phyloP scores from a whole-genome alignment of 2,329 filamentous ascomycete species.

The Arthrobotrys musiformis region DNA sequence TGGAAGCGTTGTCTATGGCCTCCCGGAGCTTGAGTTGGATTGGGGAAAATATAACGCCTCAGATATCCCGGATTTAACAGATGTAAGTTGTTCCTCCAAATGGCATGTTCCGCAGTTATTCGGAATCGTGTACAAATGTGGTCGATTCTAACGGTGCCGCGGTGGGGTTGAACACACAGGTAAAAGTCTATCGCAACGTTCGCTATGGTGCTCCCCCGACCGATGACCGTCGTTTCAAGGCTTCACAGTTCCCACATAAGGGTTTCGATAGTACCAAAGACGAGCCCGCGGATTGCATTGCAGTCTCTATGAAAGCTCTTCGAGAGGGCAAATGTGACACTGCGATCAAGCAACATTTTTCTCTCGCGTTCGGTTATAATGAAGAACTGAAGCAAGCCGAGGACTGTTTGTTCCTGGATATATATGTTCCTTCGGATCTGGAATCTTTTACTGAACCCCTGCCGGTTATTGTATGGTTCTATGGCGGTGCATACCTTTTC shows the following conservation, averaged over 20 bases:
- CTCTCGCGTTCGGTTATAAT: conserved; percentile 9
- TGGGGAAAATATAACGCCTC: neutral
- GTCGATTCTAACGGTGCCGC: neutral
- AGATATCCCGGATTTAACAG: neutral
- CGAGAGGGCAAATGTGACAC: no score
- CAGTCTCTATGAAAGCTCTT: conserved; percentile 60
- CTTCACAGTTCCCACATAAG: conserved; percentile 61
- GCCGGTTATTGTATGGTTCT: conserved; percentile 65
- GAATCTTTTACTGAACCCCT: conserved; percentile 61
- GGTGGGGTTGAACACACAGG: neutral
- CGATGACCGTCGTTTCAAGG: conserved; percentile 63
- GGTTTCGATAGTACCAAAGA: conserved; percentile 59
- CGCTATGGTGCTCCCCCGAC: conserved; percentile 64
- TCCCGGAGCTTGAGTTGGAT: neutral
- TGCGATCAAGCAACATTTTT: no score
- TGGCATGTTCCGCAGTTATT: neutral
- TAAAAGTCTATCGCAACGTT: neutral
- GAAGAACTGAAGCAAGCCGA: conserved; percentile 59
- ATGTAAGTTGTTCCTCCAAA: neutral
- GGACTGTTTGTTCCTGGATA: conserved; percentile 67
- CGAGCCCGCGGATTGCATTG: conserved; percentile 59
- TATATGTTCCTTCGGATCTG: conserved; percentile 65
- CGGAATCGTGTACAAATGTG: neutral
- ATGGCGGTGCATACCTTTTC: conserved; percentile 64
- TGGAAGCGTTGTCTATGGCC: neutral